Percentiles rank a stretch among this genome's conserved stretches.
Conservation (phyloP, 2,329 filamentous ascomycete genomes). For the Teratosphaeria nubilosa region DNA sequence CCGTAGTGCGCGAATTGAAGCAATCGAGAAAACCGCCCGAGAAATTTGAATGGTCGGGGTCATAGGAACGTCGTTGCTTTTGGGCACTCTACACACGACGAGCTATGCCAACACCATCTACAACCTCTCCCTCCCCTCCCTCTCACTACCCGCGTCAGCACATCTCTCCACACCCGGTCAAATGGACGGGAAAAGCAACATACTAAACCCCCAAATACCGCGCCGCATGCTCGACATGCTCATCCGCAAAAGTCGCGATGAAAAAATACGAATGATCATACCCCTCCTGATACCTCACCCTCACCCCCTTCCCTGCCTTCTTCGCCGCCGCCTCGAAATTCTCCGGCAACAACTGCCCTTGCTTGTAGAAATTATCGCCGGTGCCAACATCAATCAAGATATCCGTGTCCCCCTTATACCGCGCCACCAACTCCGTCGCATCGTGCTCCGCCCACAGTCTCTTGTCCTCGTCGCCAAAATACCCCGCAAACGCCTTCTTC, state of each 20-base stretch:
- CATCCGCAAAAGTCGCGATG: constrained; percentile 79
- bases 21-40: no score
- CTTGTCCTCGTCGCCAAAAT: constrained; percentile 65
- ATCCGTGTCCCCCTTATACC: constrained; percentile 62
- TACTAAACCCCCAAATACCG: constrained; percentile 53
- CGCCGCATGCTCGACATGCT: constrained; percentile 85
- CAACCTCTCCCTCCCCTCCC: constrained; percentile 3
- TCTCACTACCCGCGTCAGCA: constrained; percentile 8
- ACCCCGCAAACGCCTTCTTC: constrained; percentile 86
- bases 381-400: constrained; percentile 87
- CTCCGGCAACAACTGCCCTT: constrained; percentile 84
- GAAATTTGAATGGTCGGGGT: no score
- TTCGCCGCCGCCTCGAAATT: constrained; percentile 76
- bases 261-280: constrained; percentile 99
- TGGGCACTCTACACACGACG: neutral
- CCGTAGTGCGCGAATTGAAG: no score
- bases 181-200: neutral
- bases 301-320: constrained; percentile 62
- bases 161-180: neutral
- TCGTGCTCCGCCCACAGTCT: constrained; percentile 82
- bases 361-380: constrained; percentile 93
- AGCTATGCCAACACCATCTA: no score
- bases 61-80: neutral
- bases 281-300: constrained; percentile 73
- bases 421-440: constrained; percentile 76